Base-by-base conservation (phyloP, 108 stramenopile species). In the Conticribra weissflogii region DNA sequence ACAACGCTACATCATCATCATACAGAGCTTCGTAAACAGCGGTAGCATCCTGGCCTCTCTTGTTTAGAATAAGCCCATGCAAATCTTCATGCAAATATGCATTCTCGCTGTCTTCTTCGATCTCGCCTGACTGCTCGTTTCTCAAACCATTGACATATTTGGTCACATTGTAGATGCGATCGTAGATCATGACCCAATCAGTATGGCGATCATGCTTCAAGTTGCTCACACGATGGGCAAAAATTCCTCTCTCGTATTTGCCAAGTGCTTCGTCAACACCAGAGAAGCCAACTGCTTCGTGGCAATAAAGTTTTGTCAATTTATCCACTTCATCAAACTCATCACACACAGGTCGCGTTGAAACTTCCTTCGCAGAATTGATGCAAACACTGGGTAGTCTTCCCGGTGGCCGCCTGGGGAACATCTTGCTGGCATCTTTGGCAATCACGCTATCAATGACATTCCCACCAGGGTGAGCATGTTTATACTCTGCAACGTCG, bases 101-200 rank as follows among this genome's bases (percentile, higher is more conserved):
- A 64, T 76, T 63, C 46, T 76, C 69, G 54, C 74, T 76, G 12
- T 75, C 54, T 31, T 3, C 31, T 21, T 75, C 63, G 15, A 81
- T 63, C 24, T 75, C 61, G 12, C 74, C 74, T 1, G 74, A 55
- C 24, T 24, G 41, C 30, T 61, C 23, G 32, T 81, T 71, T 22
- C 22, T 73, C 1, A 83, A 36, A 7, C 61, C 64, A 2, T 76
- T 22, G 27, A 83, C 59, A 41, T 83, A 83, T 7, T 55, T 54
- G 4, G 82, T 79, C 17, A 83, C 78, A 61, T 83, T 80, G 68
- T 83, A 83, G 19, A 83, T 54, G 2, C 65, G 48, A 44, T 80
- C 51, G 47, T 79, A 74, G 30, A 83, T 76, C 59, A 71, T 66
- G 28, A 83, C 44, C 59, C 59, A 83, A 5, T 83, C 74, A 45